A percentile compares a stretch with the other conserved stretches of the same genome.
Evolutionary conservation across 2,329 filamentous ascomycete genomes (phyloP).

Genomic region (Penicillium sp.): DNA sequence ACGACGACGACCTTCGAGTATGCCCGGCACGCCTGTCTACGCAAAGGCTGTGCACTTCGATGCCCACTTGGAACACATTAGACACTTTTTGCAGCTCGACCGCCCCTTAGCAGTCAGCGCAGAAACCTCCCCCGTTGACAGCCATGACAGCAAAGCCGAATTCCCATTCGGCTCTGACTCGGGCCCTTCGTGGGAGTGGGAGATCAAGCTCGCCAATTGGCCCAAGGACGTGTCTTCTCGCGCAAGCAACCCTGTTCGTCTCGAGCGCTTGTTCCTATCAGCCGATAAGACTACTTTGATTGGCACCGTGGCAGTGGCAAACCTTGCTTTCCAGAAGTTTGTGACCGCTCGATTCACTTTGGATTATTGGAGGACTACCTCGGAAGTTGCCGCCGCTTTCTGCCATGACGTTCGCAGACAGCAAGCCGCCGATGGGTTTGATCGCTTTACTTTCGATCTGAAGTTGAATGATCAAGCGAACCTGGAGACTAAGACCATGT

Average conservation of each 20-base stretch:
- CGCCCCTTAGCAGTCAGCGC: slow-evolving; percentile 94
- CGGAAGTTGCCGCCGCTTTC: slow-evolving; percentile 88
- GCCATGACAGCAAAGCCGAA: slow-evolving; percentile 82
- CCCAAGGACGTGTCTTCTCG: slow-evolving; percentile 67
- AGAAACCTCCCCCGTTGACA: slow-evolving; percentile 85
- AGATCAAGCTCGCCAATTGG: slow-evolving; percentile 83
- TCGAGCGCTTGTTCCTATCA: slow-evolving; percentile 87
- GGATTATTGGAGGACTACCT: slow-evolving; percentile 98
- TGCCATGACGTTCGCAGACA: slow-evolving; percentile 73
- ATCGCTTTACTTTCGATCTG: slow-evolving; percentile 93
- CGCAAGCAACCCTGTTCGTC: slow-evolving; percentile 64
- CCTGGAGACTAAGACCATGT: slow-evolving; percentile 87
- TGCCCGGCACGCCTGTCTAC: slow-evolving; percentile 95
- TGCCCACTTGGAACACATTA: slow-evolving; percentile 90
- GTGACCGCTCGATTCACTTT: slow-evolving; percentile 94
- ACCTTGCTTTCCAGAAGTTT: slow-evolving; percentile 84
- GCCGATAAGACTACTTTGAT: slow-evolving; percentile 83
- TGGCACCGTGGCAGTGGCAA: slow-evolving; percentile 81
- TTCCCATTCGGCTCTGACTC: slow-evolving; percentile 73
- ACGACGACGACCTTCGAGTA: slow-evolving; percentile 84
- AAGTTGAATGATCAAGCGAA: slow-evolving; percentile 89
- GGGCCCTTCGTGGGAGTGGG: slow-evolving; percentile 73
- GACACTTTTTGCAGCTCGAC: slow-evolving; percentile 93
- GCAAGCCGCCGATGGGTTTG: slow-evolving; percentile 66
- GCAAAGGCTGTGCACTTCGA: slow-evolving; percentile 99